Evolutionary conservation across 805 yeast species (phyloP).

Genomic region (Peterozyma xylosa): DNA sequence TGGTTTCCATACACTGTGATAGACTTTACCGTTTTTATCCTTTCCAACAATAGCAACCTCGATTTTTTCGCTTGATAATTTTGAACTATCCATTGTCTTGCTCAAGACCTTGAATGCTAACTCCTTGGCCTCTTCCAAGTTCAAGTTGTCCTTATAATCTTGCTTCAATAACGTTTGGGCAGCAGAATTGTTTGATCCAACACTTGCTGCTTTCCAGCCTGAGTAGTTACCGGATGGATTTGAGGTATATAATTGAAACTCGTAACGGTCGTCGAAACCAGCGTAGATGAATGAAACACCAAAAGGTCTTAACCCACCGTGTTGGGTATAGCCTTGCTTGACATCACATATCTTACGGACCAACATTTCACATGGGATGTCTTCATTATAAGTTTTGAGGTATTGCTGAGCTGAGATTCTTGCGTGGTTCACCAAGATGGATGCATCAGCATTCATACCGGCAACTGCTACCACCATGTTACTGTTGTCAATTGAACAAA

Average conservation of each 20-base stretch:
- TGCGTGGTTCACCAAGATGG: slow-evolving; percentile 82
- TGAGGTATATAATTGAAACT: slow-evolving; percentile 88
- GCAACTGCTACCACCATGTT: slow-evolving; percentile 91
- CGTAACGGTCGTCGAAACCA: slow-evolving; percentile 85
- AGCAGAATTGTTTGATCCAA: slow-evolving; percentile 93
- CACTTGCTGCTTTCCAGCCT: slow-evolving; percentile 97
- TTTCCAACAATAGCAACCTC: slow-evolving; percentile 80
- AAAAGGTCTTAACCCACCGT: slow-evolving; percentile 97
- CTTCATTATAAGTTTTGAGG: slow-evolving; percentile 81
- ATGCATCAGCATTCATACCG: slow-evolving; percentile 96
- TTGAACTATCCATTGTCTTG: slow-evolving; percentile 88
- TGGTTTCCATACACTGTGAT: slow-evolving; percentile 74
- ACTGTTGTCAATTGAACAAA: slow-evolving; percentile 9
- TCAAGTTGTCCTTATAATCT: slow-evolving; percentile 81
- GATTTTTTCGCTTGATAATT: slow-evolving; percentile 80
- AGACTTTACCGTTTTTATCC: slow-evolving; percentile 39
- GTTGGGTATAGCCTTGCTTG: slow-evolving; percentile 97
- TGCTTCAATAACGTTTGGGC: slow-evolving; percentile 94
- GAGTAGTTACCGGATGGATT: slow-evolving; percentile 97
- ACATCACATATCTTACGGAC: slow-evolving; percentile 87
- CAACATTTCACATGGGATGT: slow-evolving; percentile 86
- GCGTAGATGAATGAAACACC: slow-evolving; percentile 97
- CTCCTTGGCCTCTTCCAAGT: slow-evolving; percentile 69
- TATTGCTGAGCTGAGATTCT: slow-evolving; percentile 79
- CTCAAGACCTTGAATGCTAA: slow-evolving; percentile 87